Conservation (phyloP, 352 stramenopile species). For the Globisporangium splendens region DNA sequence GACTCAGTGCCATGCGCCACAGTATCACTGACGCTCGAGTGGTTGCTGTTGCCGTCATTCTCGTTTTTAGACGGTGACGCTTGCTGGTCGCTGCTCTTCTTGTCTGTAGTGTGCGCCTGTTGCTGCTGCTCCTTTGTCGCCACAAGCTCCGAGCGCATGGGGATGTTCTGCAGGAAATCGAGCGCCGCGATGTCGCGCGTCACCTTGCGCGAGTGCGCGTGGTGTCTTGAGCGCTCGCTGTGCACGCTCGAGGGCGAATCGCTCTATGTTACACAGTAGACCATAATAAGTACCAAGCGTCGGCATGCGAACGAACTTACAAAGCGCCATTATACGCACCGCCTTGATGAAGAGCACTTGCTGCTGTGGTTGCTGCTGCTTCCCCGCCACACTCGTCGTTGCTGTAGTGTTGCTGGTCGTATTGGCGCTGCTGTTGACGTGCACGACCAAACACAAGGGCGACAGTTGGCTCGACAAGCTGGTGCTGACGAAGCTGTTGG, state of each 20-base stretch:
- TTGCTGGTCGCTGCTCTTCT: background rate
- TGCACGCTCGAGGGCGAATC: conserved; percentile 47
- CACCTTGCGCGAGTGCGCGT: conserved; percentile 61
- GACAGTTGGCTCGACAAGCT: background rate
- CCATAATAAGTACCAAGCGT: too few relatives aligned
- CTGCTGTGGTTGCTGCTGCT: conserved; percentile 5
- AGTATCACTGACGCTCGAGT: background rate
- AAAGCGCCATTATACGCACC: conserved; percentile 11
- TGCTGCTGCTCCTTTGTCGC: conserved; percentile 1
- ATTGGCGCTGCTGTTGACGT: conserved; percentile 9
- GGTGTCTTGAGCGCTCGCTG: conserved; percentile 46
- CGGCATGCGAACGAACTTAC: background rate
- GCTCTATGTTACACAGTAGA: conserved; percentile 12
- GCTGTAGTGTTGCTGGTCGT: background rate
- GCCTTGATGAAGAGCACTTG: conserved; percentile 37
- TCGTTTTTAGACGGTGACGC: background rate
- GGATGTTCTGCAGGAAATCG: conserved; percentile 87
- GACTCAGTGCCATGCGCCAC: conserved; percentile 21
- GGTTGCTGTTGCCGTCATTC: conserved; percentile 5
- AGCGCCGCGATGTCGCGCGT: conserved; percentile 85
- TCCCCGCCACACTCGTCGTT: background rate
- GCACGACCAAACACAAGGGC: conserved; percentile 8
- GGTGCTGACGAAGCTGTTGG: background rate
- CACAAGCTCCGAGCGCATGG: conserved; percentile 67
- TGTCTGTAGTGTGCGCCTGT: conserved; percentile 4